Evolutionary conservation across 1,284 basidiomycete species (phyloP).

Genomic region (Sanghuangporus sanghuang): DNA sequence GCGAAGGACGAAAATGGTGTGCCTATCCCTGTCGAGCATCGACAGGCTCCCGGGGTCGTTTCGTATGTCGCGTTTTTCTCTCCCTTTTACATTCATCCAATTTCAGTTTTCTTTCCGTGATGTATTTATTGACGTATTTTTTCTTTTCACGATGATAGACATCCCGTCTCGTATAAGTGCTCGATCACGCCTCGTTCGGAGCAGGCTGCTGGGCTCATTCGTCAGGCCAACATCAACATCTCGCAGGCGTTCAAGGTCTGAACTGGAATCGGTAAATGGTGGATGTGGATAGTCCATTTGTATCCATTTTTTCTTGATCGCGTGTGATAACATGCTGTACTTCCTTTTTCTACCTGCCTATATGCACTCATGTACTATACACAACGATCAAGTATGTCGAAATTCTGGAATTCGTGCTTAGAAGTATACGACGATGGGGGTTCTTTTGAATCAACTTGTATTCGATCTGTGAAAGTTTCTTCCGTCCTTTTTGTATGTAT

Average conservation of each 20-base stretch:
- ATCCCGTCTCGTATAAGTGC: constrained; percentile 5
- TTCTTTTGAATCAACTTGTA: too few relatives aligned
- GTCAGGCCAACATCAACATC: not conserved
- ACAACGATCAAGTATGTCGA: too few relatives aligned
- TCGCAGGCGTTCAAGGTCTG: not conserved
- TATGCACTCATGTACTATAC: too few relatives aligned
- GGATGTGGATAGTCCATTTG: not conserved
- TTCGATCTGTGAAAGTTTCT: too few relatives aligned
- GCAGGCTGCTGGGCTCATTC: not conserved
- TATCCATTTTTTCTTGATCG: not conserved
- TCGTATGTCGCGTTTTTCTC: not conserved
- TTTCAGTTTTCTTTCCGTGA: not conserved
- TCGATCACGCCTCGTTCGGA: constrained; percentile 2
- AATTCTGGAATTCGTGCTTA: too few relatives aligned
- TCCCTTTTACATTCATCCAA: not conserved
- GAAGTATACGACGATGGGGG: too few relatives aligned
- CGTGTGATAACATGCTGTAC: not conserved
- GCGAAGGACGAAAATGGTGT: constrained; percentile 1
- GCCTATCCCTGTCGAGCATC: not conserved
- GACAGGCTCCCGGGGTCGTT: constrained; percentile 4
- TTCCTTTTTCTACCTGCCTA: not conserved
- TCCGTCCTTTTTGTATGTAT: too few relatives aligned
- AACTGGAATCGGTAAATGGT: not conserved
- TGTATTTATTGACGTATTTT: not conserved
- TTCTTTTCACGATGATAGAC: not conserved